Evolutionary conservation across 2,329 filamentous ascomycete genomes (phyloP).

Genomic region (Exophiala spinifera): DNA sequence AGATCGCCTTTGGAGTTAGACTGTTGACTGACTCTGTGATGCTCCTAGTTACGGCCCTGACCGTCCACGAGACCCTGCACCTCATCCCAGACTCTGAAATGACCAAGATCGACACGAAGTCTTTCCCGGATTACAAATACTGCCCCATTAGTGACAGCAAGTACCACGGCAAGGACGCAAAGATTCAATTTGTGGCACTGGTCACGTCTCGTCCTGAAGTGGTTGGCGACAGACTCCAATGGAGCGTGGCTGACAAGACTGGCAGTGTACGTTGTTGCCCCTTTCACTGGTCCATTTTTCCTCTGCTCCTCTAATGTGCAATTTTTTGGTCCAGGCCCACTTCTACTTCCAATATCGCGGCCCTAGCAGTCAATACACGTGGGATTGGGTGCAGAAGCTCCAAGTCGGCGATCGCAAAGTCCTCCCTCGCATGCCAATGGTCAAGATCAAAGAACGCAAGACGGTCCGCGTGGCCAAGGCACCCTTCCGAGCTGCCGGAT

Average conservation of each 20-base stretch:
- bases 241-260: conserved; percentile 25
- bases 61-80: conserved; percentile 24
- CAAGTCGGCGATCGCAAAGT: conserved; percentile 24
- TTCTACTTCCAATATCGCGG: conserved; percentile 30
- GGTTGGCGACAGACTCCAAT: conserved; percentile 18
- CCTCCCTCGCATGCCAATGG: conserved; percentile 26
- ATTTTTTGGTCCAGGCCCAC: conserved; percentile 16
- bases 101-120: conserved; percentile 16
- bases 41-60: conserved; percentile 24
- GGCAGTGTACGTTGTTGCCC: conserved; percentile 21
- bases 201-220: conserved; percentile 23
- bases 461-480: conserved; percentile 19
- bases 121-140: conserved; percentile 24
- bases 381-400: conserved; percentile 26
- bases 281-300: neutral
- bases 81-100: conserved; percentile 25
- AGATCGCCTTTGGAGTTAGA: too few species aligned
- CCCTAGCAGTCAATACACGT: conserved; percentile 21
- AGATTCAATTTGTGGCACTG: conserved; percentile 28
- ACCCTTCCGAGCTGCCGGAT: conserved; percentile 22
- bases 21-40: neutral
- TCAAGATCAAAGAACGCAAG: conserved; percentile 24
- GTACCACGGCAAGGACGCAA: conserved; percentile 19
- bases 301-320: neutral
- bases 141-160: conserved; percentile 21